Evolutionary conservation across 129 eudicot species (phyloP).

Genomic region (Pittosporum tobira): DNA sequence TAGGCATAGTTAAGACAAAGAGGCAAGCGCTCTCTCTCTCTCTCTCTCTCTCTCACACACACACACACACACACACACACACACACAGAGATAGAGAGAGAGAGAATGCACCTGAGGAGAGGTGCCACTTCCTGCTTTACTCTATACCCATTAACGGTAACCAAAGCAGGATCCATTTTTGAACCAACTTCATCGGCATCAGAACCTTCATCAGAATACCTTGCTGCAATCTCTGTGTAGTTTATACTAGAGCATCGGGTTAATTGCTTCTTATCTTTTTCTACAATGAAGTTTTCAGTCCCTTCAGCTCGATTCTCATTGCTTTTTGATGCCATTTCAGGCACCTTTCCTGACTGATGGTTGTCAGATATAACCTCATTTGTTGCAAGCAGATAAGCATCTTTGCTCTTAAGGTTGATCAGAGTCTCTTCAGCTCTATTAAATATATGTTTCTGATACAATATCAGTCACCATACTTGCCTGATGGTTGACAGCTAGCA

Average conservation of each 20-base stretch:
- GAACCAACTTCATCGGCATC: constrained; percentile 12
- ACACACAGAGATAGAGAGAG: too few relatives aligned
- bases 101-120: constrained; percentile 6
- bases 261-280: too few relatives aligned
- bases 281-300: neutral
- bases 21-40: too few relatives aligned
- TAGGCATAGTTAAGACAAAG: too few relatives aligned
- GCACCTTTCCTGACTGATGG: neutral
- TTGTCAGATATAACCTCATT: neutral
- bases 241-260: neutral
- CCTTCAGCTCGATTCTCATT: neutral
- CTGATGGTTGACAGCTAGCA: too few relatives aligned
- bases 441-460: too few relatives aligned
- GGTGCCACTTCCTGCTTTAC: constrained; percentile 11
- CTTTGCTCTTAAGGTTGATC: neutral
- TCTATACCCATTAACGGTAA: constrained; percentile 9
- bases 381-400: neutral
- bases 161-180: constrained; percentile 8
- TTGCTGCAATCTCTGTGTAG: constrained; percentile 12
- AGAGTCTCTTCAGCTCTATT: neutral
- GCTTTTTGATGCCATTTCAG: neutral
- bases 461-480: too few relatives aligned
- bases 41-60: too few relatives aligned
- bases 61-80: too few relatives aligned
- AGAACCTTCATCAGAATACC: neutral